Evolutionary conservation across 768 basidiomycete species (phyloP), one percentile per base, ranked within the genome.

Genomic region (Russula ochroleuca): DNA sequence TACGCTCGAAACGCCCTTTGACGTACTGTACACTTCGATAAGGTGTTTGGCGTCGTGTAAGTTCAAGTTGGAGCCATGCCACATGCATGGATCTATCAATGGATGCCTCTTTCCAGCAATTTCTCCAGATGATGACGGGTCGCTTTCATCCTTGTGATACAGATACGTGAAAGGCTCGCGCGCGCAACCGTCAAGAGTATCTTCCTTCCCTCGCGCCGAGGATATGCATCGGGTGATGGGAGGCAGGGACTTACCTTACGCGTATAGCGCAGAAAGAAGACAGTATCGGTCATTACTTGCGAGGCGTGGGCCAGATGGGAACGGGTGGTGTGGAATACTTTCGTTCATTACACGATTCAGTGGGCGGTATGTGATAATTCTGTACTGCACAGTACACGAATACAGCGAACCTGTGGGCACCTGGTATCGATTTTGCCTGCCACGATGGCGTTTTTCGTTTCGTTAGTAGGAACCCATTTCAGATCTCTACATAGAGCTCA

Each of bases 111-210:
- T 5, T 83, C 47, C 65, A 68, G 13, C 68, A 59, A 1, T 73
- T 81, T 19, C 75, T 85, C 31, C 31, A 70, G 73, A 15, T 28
- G 28, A 28, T 64, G 52, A 49, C 73, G 74, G 37, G 71, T 75
- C 69, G 54, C 35, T 93, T 94, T 72, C 88, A 92, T 68, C 5
- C 80, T 93, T 15, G 78, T 92, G 54, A 82, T 92, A 21, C 90
- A 91, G 1, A 76, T 90, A 5, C 87, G 92, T 0, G 71, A 78
- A 0, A 89, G 87, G 0, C 86, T 88, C 66, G 68, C 75, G 0
- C 71, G 70, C 0, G 74, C 69, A 37, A 80, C 81, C 0, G 72
- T 92, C 50, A 86, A 89, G 65, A 69, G 71, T 10, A 77, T 84
- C 3, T 90, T 92, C 28, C 2, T 5, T 2, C 66, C 69, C 72